Evolutionary conservation across 768 basidiomycete species (phyloP), one percentile per base, ranked within the genome.

Genomic region (Scleroderma bovista): DNA sequence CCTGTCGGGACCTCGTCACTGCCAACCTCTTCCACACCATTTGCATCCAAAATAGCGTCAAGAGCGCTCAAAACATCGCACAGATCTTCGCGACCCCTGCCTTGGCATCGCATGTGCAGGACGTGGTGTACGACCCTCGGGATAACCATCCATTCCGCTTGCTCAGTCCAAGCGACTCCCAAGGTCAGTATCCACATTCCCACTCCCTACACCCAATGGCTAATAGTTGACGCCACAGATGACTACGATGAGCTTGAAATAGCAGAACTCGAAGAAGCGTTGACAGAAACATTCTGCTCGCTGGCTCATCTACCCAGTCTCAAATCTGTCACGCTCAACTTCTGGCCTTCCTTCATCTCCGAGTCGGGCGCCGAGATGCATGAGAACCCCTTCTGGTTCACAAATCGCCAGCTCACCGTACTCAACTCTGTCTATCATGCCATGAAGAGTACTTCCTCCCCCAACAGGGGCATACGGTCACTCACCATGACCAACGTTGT

Each of bases 301-400:
- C 51, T 66, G 1, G 17, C 58, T 1, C 36, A 33, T 16, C 56
- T 66, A 40, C 48, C 52, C 49, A 57, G 54, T 31, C 57, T 66
- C 3, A 51, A 56, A 33, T 51, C 46, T 8, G 48, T 66, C 13
- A 46, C 49, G 6, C 58, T 68, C 46, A 64, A 59, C 46, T 66
- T 66, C 29, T 66, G 65, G 65, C 65, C 65, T 8, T 62, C 62
- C 0, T 68, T 66, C 51, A 47, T 45, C 20, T 60, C 64, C 7
- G 56, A 62, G 15, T 29, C 17, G 6, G 65, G 58, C 2, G 13
- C 24, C 10, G 64, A 66, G 40, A 37, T 60, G 8, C 60, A 46
- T 16, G 66, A 66, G 15, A 55, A 60, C 17, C 66, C 65, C 5
- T 66, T 55, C 40, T 66, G 65, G 65, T 66, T 68, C 44, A 55